phyloP scores from a whole-genome alignment of 305 asterid genomes.

The Striga hermonthica region DNA sequence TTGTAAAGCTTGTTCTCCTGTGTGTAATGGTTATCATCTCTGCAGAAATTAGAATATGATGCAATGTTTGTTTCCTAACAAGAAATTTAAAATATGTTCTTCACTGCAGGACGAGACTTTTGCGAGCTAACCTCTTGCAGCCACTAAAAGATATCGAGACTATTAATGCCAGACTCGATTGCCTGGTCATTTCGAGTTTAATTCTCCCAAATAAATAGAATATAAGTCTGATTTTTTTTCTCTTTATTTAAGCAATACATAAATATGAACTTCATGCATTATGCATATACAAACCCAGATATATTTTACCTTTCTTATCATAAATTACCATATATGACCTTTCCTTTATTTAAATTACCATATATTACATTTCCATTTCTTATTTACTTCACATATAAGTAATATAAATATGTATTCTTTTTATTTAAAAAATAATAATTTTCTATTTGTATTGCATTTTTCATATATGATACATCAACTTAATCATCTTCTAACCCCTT shows the following conservation, averaged over 20 bases:
- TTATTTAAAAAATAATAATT: no score
- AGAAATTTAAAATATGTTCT: conserved; percentile 31
- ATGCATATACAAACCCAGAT: conserved; percentile 11
- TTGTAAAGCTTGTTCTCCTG: conserved; percentile 7
- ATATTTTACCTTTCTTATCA: no score
- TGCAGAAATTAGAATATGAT: conserved; percentile 25
- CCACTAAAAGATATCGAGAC: conserved; percentile 93
- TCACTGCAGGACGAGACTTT: conserved; percentile 79
- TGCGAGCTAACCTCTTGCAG: conserved; percentile 97
- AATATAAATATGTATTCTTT: no score
- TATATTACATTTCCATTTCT: no score
- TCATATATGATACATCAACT: no score
- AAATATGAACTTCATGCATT: conserved; percentile 17
- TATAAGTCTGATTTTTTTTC: background rate
- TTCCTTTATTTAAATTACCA: no score
- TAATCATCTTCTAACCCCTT: no score
- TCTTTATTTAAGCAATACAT: conserved; percentile 11
- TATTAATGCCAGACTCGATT: conserved; percentile 86
- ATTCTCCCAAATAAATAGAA: conserved; percentile 20
- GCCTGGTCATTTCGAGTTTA: conserved; percentile 55
- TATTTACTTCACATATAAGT: no score
- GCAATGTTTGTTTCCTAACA: conserved; percentile 27
- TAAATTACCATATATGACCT: no score
- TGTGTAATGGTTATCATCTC: conserved; percentile 17
- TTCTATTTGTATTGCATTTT: no score